A percentile compares a stretch with the other conserved stretches of the same genome.
Evolutionary conservation across 2,329 filamentous ascomycete genomes (phyloP).

Genomic region (Elsinoe perseae): DNA sequence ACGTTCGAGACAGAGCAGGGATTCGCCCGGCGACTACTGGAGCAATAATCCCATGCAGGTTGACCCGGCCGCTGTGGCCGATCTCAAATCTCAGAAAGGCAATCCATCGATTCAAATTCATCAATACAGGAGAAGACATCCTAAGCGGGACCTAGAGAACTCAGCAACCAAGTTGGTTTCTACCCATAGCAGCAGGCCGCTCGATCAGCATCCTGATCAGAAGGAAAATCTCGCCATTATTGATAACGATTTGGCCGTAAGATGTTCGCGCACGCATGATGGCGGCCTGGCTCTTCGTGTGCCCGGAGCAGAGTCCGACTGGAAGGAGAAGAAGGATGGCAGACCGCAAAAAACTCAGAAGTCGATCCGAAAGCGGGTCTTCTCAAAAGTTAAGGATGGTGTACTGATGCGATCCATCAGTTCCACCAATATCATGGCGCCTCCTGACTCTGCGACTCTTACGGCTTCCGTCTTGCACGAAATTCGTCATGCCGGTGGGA

Average conservation of each 20-base stretch:
- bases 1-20: not conserved
- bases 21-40: not conserved
- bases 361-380: conserved; percentile 30
- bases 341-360: conserved; percentile 13
- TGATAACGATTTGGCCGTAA: not conserved
- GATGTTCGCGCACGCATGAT: no score
- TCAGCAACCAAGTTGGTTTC: no score
- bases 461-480: not conserved
- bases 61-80: not conserved
- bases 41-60: not conserved
- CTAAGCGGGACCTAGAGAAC: no score
- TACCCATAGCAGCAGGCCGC: no score
- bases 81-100: not conserved
- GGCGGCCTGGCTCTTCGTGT: no score
- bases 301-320: not conserved
- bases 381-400: conserved; percentile 30
- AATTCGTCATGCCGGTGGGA: not conserved
- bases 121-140: not conserved
- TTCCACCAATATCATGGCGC: conserved; percentile 17
- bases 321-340: not conserved
- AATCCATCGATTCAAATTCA: not conserved
- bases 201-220: no score
- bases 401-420: conserved; percentile 26
- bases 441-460: conserved; percentile 15
- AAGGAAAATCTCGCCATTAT: not conserved